Evolutionary conservation across 2,329 filamentous ascomycete species (phyloP), one percentile per base, ranked within the genome.

Genomic region (Neonectria sp.): DNA sequence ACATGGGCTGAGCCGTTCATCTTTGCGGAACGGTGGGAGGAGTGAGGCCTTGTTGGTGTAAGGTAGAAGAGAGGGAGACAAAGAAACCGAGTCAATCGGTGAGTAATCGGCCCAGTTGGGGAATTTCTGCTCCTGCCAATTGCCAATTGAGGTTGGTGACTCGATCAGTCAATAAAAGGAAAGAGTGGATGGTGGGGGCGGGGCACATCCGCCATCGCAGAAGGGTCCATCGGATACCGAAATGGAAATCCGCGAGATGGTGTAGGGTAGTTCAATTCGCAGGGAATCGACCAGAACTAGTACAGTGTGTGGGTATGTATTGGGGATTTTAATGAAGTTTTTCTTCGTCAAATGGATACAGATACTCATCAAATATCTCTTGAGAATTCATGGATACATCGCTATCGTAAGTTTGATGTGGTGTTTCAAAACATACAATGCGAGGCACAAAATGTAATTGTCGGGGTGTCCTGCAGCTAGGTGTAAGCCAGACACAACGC

Each of bases 1-100:
- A 76, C 74, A 55, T 76, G 74, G 55, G 70, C 68, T 69, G 71
- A 68, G 65, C 71, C 65, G 51, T 68, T 67, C 74, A 76, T 76
- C 12, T 49, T 76, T 60, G 55, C 1, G 17, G 46, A 35, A 45
- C 11, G 12, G 31, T n/a, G 27, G 51, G 43, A 27, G 24, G 55
- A 1, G 13, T 15, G 43, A 56, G 24, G 24, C 35, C 45, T 29
- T 27, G 37, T 56, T 35, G 37, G 48, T 40, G 46, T 25, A 52
- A 31, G 49, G 27, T 25, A 52, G 15, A 43, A 55, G 57, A 56
- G 52, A 27, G 27, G 27, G 46, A 49, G 37, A 48, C 55, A 60
- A 56, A 51, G 49, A 62, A 43, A n/a, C 21, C 15, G 4, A 46
- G 29, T 43, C 21, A 37, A 57, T 31, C 60, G 67, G 68, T 67